Conservation (phyloP, 805 yeast genomes). For the Tetrapisispora phaffii region DNA sequence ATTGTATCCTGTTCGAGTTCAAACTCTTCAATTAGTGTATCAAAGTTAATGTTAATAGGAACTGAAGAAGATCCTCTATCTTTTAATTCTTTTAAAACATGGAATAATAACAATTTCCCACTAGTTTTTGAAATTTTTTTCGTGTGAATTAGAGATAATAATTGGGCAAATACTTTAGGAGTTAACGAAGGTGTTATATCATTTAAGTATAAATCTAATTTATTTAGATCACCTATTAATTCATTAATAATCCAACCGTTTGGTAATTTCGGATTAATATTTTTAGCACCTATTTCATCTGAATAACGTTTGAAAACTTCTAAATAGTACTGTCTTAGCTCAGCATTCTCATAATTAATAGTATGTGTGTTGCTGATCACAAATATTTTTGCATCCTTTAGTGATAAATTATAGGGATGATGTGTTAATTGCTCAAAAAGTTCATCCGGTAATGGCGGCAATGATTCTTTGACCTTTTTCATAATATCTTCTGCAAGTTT, state of each 20-base stretch:
- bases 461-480: constrained; percentile 30
- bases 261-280: constrained; percentile 32
- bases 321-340: constrained; percentile 44
- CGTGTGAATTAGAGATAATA: constrained; percentile 43
- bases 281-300: constrained; percentile 14
- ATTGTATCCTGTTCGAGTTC: constrained; percentile 33
- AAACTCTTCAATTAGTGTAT: constrained; percentile 42
- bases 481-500: constrained; percentile 34
- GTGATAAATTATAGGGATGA: constrained; percentile 45
- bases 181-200: constrained; percentile 31
- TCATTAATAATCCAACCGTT: constrained; percentile 82
- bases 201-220: constrained; percentile 31
- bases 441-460: constrained; percentile 59
- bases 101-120: constrained; percentile 55
- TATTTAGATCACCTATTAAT: constrained; percentile 57
- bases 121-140: constrained; percentile 50
- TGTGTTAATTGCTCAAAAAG: constrained; percentile 37
- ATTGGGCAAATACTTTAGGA: constrained; percentile 39
- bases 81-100: constrained; percentile 43
- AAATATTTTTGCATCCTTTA: constrained; percentile 69
- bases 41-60: constrained; percentile 22
- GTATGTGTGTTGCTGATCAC: constrained; percentile 35
- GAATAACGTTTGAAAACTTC: constrained; percentile 30
- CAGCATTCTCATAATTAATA: constrained; percentile 20
- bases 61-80: constrained; percentile 9